Evolutionary conservation across 768 basidiomycete species (phyloP), one percentile per base, ranked within the genome.

Genomic region (Mycena maculata): DNA sequence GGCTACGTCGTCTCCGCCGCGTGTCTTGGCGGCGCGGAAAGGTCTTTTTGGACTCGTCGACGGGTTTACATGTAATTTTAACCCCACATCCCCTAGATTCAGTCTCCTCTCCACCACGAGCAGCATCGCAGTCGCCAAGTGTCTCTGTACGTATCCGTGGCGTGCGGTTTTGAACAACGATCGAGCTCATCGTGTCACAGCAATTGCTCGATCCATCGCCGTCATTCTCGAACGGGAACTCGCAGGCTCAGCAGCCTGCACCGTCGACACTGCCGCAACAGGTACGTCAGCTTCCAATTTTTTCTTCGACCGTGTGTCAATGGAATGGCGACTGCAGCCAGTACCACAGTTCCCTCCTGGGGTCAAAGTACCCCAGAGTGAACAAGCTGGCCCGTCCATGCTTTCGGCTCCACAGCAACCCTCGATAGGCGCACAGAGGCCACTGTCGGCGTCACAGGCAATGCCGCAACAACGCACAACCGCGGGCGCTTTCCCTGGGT

Each of bases 401-500:
- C 64, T 65, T 30, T 65, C 74, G 22, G 62, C 72, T 23, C 73
- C 72, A 27, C 76, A 74, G 44, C 82, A 80, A 64, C 76, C 78
- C 41, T 78, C 74, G 31, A 74, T 80, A 53, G 83, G 82, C 55
- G 81, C 81, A 52, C 85, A 83, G 68, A 78, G 90, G 64, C 88
- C 90, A 23, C 77, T 87, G 23, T 88, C 90, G 23, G 81, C 86
- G 55, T 75, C 83, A 31, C 85, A 85, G 64, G 85, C 84, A 62
- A 77, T 80, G 50, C 77, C 81, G 27, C 79, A 78, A n/a, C n/a
- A n/a, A 60, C 83, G 83, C 38, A 75, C 83, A 22, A 71, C 83
- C 52, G 72, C 82, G 25, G 77, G 76, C 25, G 87, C 88, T 23
- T 90, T 91, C 86, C 95, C 94, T 20, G 93, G 90, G 61, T 94